phyloP scores from a whole-genome alignment of 2,329 filamentous ascomycete species.

The Aspergillus proliferans region DNA sequence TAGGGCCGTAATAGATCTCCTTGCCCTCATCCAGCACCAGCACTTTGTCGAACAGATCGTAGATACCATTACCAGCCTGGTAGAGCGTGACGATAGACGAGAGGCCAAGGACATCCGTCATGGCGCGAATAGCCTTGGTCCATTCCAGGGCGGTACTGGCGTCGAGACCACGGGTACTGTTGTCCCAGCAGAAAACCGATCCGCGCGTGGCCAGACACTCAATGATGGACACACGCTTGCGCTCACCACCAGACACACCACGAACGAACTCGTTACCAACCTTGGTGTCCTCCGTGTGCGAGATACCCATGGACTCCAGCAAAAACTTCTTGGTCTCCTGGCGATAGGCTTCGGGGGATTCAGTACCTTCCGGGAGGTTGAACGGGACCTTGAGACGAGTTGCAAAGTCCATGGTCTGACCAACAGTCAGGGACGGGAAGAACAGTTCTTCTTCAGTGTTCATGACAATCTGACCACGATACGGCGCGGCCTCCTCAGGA shows the following conservation, averaged over 20 bases:
- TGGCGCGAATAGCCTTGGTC: constrained; percentile 54
- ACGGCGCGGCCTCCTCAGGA: constrained; percentile 39
- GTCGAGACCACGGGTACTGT: constrained; percentile 60
- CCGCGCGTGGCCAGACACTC: constrained; percentile 56
- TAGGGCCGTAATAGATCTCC: constrained; percentile 59
- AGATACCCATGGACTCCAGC: constrained; percentile 52
- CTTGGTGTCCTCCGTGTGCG: constrained; percentile 58
- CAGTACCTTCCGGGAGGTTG: constrained; percentile 40
- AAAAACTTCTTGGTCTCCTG: constrained; percentile 49
- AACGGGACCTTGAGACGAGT: constrained; percentile 53
- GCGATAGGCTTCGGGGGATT: constrained; percentile 43
- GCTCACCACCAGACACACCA: constrained; percentile 62
- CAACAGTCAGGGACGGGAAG: constrained; percentile 47
- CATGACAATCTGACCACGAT: constrained; percentile 53
- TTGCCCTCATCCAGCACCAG: constrained; percentile 61
- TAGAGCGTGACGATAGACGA: constrained; percentile 61
- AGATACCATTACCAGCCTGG: constrained; percentile 65
- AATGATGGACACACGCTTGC: constrained; percentile 64
- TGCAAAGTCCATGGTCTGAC: constrained; percentile 49
- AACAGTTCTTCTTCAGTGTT: constrained; percentile 50
- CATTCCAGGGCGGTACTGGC: constrained; percentile 59
- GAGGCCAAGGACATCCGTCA: constrained; percentile 58
- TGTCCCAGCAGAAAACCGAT: constrained; percentile 61
- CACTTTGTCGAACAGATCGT: constrained; percentile 64
- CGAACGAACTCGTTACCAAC: constrained; percentile 62